Conservation (phyloP, 164 flowering plant genomes). For the Echeveria elegans region DNA sequence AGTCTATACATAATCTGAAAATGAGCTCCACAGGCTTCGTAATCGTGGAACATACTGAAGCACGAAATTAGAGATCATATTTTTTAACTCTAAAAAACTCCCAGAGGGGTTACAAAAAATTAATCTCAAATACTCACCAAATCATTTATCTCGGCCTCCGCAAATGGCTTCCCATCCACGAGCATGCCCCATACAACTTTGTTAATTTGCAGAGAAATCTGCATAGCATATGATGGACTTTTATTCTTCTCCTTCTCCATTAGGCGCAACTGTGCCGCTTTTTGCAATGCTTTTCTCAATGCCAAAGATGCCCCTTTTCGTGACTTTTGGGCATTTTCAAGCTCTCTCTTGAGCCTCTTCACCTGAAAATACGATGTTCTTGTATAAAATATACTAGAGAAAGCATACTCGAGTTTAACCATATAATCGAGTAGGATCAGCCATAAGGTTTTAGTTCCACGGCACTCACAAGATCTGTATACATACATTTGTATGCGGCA, state of each 20-base stretch:
- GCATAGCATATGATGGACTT: slow-evolving; percentile 98
- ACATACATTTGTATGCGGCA: neutral
- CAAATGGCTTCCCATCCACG: slow-evolving; percentile 94
- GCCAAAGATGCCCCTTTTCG: slow-evolving; percentile 80
- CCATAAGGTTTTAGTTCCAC: neutral
- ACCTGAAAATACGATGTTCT: slow-evolving; percentile 35
- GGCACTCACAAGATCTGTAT: neutral
- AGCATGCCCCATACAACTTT: slow-evolving; percentile 99
- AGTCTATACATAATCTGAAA: neutral
- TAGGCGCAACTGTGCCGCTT: slow-evolving; percentile 84
- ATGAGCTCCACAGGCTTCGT: too few species aligned
- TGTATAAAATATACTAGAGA: neutral
- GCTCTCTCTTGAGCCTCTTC: slow-evolving; percentile 68
- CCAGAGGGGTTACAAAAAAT: neutral
- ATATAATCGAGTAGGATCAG: neutral
- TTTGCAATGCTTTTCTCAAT: slow-evolving; percentile 75
- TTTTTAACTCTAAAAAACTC: neutral
- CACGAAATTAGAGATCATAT: neutral
- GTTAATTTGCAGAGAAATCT: slow-evolving; percentile 80
- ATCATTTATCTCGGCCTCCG: slow-evolving; percentile 95
- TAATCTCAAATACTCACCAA: slow-evolving; percentile 52
- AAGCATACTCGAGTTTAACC: neutral
- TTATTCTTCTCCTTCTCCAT: slow-evolving; percentile 98
- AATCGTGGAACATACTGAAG: neutral
- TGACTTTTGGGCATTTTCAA: slow-evolving; percentile 49